A percentile compares a stretch with the other conserved stretches of the same genome.
Evolutionary conservation across 495 filamentous ascomycete species (phyloP).

Genomic region (Lichenothelia convexa): DNA sequence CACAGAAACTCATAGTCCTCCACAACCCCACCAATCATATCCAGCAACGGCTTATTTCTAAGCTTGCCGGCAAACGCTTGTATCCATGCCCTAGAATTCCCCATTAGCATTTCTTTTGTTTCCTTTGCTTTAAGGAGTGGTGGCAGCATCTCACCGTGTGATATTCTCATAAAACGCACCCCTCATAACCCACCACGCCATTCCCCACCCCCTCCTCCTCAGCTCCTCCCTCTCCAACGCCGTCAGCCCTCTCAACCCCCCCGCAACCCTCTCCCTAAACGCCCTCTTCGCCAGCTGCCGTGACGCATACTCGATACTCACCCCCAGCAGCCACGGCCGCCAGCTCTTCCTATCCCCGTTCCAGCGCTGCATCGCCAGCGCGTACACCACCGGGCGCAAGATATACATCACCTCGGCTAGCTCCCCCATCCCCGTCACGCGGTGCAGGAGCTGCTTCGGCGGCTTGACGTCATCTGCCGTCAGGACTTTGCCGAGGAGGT

Average conservation of each 20-base stretch:
- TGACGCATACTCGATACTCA: conserved; percentile 73
- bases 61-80: conserved; percentile 45
- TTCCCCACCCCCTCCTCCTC: conserved; percentile 64
- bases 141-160: conserved; percentile 41
- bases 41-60: conserved; percentile 55
- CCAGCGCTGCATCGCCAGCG: conserved; percentile 59
- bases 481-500: conserved; percentile 77
- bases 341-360: conserved; percentile 44
- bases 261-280: conserved; percentile 44
- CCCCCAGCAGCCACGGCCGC: conserved; percentile 78
- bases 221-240: conserved; percentile 78
- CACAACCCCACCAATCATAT: conserved; percentile 60
- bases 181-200: conserved; percentile 89
- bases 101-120: too few relatives aligned
- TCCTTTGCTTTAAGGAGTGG: background rate
- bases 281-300: conserved; percentile 62
- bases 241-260: conserved; percentile 52
- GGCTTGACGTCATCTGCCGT: conserved; percentile 94
- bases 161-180: conserved; percentile 92
- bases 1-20: conserved; percentile 96
- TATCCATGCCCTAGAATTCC: conserved; percentile 35
- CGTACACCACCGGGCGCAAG: conserved; percentile 73
- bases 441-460: conserved; percentile 62
- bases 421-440: conserved; percentile 49
- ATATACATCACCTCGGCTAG: conserved; percentile 82